A percentile compares a stretch with the other conserved stretches of the same genome.
phyloP scores from a whole-genome alignment of 2,329 filamentous ascomycete genomes.

The Penicillium sp. region DNA sequence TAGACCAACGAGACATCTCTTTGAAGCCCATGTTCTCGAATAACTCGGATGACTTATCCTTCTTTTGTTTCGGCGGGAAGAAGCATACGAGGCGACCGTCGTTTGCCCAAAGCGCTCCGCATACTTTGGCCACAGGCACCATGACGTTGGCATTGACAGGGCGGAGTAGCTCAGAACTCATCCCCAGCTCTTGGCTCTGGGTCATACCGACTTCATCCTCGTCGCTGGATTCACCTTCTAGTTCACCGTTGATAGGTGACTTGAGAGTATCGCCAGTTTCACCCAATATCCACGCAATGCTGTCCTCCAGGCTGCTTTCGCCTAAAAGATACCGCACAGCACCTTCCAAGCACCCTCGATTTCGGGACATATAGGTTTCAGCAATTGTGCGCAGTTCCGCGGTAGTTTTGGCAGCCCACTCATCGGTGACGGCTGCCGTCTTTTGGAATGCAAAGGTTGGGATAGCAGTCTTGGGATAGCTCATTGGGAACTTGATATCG shows the following conservation, averaged over 20 bases:
- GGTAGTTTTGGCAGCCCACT: conserved; percentile 49
- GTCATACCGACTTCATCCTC: conserved; percentile 62
- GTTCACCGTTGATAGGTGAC: conserved; percentile 39
- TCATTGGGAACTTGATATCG: conserved; percentile 56
- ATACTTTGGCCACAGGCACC: conserved; percentile 60
- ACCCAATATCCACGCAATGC: conserved; percentile 52
- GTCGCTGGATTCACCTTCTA: conserved; percentile 73
- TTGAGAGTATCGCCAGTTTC: conserved; percentile 55
- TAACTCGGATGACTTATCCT: conserved; percentile 50
- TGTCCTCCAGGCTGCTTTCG: conserved; percentile 58
- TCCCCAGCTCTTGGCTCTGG: conserved; percentile 45
- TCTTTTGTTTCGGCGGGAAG: conserved; percentile 54
- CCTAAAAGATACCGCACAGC: conserved; percentile 61
- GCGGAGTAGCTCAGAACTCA: conserved; percentile 53
- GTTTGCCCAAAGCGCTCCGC: conserved; percentile 57
- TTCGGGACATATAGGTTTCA: conserved; percentile 52
- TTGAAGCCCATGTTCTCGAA: conserved; percentile 49
- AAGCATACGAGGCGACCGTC: conserved; percentile 59
- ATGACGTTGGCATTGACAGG: conserved; percentile 61
- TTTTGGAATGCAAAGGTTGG: conserved; percentile 56
- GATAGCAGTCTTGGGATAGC: conserved; percentile 53
- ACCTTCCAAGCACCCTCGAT: conserved; percentile 59
- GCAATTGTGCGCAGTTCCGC: conserved; percentile 56
- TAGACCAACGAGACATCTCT: conserved; percentile 49
- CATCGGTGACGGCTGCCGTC: conserved; percentile 55